Base-by-base conservation (phyloP, 441 rosid species). In the Brassica hybrid region DNA sequence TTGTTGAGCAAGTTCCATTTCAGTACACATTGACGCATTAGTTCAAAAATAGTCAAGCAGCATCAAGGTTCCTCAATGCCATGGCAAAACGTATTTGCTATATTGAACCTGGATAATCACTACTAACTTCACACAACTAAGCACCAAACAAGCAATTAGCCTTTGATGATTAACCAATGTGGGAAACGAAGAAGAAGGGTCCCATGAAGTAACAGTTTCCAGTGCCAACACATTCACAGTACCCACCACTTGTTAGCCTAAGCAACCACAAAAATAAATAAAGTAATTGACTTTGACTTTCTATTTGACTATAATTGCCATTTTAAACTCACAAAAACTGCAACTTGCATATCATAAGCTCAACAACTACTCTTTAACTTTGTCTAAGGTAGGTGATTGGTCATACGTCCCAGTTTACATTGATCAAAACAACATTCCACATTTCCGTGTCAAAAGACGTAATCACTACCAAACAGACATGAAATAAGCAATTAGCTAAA, bases 21-120 rank as follows among this genome's bases (percentile, higher is more conserved):
- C n/a, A 43, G n/a, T 58, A 59, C 38, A 72, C 67, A 71, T 6
- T 71, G 59, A 56, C 43, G 13, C 67, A 48, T 32, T 3, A 52
- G 17, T 17, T 54, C 60, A 71, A 54, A 32, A 58, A 45, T 14
- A 59, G 34, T 4, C 48, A 72, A 73, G 32, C 12, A 67, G 38
- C 66, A 78, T 34, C 38, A 27, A 27, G 32, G 32, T 27, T 4
- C 32, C 32, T 27, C 32, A 27, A 0, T 27, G 32, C 32, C 32
- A 27, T 27, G 32, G 6, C 32, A 27, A 27, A 27, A 27, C 32
- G 5, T 4, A 27, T 3, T 27, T 27, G 30, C 30, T 43, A 3
- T 27, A 27, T 27, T 27, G 3, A 43, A 43, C n/a, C n/a, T 41
- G 38, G 38, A 71, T 12, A 14, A 65, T 34, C 65, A 74, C 32